These are phyloP conservation scores for Polychytrium aggregatum DNA, from an alignment of 192 early-diverging fungal species.

Conservation along the genomic window DNA sequence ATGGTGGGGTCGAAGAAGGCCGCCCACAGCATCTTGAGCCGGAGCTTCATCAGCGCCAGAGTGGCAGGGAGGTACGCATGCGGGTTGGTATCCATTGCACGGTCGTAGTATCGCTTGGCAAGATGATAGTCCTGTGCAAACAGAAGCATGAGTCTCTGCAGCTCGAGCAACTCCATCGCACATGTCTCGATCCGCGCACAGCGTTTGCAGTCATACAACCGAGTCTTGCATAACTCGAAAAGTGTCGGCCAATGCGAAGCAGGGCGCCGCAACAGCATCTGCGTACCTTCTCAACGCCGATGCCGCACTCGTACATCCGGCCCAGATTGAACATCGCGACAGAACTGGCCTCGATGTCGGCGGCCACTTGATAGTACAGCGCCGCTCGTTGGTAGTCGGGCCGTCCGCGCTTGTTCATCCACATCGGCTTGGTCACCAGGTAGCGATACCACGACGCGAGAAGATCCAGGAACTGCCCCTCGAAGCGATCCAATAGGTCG, in stretches of 20 bases:
- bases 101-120: conserved; percentile 89
- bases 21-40: conserved; percentile 16
- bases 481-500: too few species aligned
- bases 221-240: too few species aligned
- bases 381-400: conserved; percentile 64
- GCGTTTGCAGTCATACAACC: not conserved
- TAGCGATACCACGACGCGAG: too few species aligned
- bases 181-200: not conserved
- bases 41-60: conserved; percentile 62
- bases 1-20: too few species aligned
- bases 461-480: too few species aligned
- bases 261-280: too few species aligned
- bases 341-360: conserved; percentile 56
- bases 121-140: conserved; percentile 67
- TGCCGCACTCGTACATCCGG: conserved; percentile 90
- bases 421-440: too few species aligned
- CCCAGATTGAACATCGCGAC: conserved; percentile 95
- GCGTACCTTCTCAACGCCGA: conserved; percentile 67
- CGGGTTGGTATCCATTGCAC: conserved; percentile 63
- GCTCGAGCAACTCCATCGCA: not conserved
- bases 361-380: conserved; percentile 72
- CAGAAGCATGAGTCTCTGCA: not conserved
- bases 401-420: not conserved
- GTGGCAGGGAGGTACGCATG: conserved; percentile 66
- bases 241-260: too few species aligned